These are phyloP conservation scores for Prunus mira DNA, from an alignment of 306 rosid genomes.

Conservation along the genomic window DNA sequence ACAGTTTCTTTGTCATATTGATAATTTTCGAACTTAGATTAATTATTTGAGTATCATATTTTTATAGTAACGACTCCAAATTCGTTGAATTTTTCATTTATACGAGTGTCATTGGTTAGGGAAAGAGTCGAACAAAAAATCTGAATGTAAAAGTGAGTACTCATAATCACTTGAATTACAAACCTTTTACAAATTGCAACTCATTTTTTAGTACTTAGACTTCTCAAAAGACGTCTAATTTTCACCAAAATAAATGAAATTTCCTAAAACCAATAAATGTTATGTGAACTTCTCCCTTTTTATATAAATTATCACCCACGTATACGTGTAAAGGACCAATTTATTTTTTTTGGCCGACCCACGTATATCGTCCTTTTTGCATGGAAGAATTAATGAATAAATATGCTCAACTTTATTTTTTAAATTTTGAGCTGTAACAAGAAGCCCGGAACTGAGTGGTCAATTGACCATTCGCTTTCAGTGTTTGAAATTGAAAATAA, in stretches of 20 bases:
- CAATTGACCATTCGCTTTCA: not conserved
- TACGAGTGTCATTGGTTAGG: no score
- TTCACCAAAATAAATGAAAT: conserved; percentile 15
- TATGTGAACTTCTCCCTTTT: not conserved
- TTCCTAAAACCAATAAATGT: conserved; percentile 7
- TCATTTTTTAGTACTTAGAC: no score
- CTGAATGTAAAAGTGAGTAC: rapidly evolving
- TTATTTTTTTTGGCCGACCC: conserved; percentile 6
- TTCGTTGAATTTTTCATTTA: no score
- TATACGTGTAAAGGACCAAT: no score
- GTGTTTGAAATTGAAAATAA: conserved; percentile 2
- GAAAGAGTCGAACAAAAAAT: no score
- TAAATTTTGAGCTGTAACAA: not conserved
- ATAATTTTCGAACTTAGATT: not conserved
- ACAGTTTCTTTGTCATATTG: not conserved
- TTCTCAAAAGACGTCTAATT: not conserved
- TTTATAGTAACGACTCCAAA: no score
- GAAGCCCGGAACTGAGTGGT: no score
- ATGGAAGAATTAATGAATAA: not conserved
- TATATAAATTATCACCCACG: not conserved
- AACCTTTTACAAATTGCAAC: no score
- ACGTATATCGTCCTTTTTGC: not conserved
- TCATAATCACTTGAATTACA: no score
- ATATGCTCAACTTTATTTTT: not conserved
- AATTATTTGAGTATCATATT: no score